Percentiles rank a stretch among this genome's conserved stretches.
phyloP scores from a whole-genome alignment of 768 basidiomycete species.

The Suillus tomentosus region DNA sequence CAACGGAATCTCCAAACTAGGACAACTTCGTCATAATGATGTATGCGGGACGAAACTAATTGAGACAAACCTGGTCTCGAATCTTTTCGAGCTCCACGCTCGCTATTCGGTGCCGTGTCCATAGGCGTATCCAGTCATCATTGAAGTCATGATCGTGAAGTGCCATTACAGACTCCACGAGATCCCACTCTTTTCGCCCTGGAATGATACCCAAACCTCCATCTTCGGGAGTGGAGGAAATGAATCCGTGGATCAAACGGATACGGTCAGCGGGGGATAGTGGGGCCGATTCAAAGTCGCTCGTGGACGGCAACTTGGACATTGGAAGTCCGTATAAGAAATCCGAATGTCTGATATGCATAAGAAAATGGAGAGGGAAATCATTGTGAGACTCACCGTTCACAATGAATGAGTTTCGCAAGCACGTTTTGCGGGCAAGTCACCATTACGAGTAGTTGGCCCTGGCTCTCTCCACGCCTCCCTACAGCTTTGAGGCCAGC shows the following conservation, averaged over 20 bases:
- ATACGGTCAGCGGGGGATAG: slow-evolving; percentile 75
- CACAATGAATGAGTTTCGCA: slow-evolving; percentile 64
- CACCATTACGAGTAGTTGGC: slow-evolving; percentile 77
- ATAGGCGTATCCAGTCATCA: slow-evolving; percentile 72
- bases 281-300: slow-evolving; percentile 45
- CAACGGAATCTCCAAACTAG: slow-evolving; percentile 79
- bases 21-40: slow-evolving; percentile 1
- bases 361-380: not conserved
- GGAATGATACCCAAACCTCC: slow-evolving; percentile 85
- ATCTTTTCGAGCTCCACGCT: slow-evolving; percentile 68
- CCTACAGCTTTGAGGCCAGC: slow-evolving; percentile 74
- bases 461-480: slow-evolving; percentile 72
- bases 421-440: slow-evolving; percentile 65
- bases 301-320: slow-evolving; percentile 42
- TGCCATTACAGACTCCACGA: slow-evolving; percentile 79
- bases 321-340: slow-evolving; percentile 76
- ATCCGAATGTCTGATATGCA: slow-evolving; percentile 59
- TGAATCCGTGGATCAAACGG: slow-evolving; percentile 71
- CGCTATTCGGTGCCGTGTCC: slow-evolving; percentile 67
- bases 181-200: slow-evolving; percentile 70
- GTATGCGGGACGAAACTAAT: not conserved
- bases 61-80: slow-evolving; percentile 62
- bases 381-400: slow-evolving; percentile 55
- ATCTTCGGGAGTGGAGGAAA: slow-evolving; percentile 70
- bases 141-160: slow-evolving; percentile 87